These are phyloP conservation scores for Trapa incisa DNA, from an alignment of 345 rosid species.

Conservation along the genomic window DNA sequence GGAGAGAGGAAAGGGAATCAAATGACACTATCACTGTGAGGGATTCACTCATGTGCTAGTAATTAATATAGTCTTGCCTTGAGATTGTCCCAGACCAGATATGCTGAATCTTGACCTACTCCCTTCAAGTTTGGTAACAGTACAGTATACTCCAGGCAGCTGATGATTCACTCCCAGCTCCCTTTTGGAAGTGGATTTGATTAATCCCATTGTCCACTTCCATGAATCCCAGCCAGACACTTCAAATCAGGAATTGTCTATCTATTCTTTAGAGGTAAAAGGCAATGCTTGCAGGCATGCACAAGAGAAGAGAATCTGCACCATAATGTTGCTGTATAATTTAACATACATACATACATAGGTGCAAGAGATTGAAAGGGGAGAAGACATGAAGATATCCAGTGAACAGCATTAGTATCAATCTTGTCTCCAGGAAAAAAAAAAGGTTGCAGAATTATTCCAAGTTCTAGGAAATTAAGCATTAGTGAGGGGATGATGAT, in stretches of 20 bases:
- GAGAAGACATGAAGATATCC: constrained; percentile 16
- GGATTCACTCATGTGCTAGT: constrained; percentile 32
- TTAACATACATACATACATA: no score
- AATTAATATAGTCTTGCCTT: no score
- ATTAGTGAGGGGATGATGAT: background rate
- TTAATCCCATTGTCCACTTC: background rate
- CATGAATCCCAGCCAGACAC: background rate
- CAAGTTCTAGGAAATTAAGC: no score
- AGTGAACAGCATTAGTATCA: background rate
- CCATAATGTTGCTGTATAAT: no score
- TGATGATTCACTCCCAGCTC: background rate
- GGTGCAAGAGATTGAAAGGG: constrained; percentile 8
- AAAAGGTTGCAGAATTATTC: constrained; percentile 27
- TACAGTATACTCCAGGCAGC: no score
- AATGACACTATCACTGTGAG: constrained; percentile 29
- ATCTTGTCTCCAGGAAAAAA: constrained; percentile 17
- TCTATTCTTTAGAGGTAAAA: background rate
- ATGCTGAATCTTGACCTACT: background rate
- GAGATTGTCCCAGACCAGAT: no score
- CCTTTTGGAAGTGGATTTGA: background rate
- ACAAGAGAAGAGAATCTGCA: no score
- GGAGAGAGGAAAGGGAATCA: constrained; percentile 25
- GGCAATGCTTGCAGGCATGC: background rate
- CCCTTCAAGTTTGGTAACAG: background rate
- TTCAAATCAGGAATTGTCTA: background rate